Conservation (phyloP, 345 rosid genomes). For the Rhizophora apiculata region DNA sequence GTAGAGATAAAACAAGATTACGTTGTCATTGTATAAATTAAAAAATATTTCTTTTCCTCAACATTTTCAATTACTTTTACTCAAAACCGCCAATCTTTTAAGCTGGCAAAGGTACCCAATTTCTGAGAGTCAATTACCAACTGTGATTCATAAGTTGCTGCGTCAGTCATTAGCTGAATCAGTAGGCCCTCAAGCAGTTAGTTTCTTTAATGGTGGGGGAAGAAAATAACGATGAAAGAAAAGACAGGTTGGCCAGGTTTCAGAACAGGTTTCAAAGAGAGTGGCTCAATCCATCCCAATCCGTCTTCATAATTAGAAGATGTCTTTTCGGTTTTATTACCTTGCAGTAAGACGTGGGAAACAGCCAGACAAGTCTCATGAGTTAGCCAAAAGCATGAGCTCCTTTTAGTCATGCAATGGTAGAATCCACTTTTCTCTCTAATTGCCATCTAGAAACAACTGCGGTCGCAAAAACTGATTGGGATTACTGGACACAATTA, state of each 20-base stretch:
- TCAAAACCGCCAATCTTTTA: too few species aligned
- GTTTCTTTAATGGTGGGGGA: too few species aligned
- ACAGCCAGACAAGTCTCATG: slow-evolving; percentile 13
- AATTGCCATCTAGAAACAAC: not conserved
- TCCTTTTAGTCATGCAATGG: not conserved
- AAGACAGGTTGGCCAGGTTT: slow-evolving; percentile 11
- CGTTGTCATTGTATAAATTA: too few species aligned
- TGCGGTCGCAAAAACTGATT: not conserved
- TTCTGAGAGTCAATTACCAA: too few species aligned
- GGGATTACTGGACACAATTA: too few species aligned
- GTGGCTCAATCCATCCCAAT: not conserved
- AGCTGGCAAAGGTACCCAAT: too few species aligned
- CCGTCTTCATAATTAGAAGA: not conserved
- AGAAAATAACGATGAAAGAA: not conserved
- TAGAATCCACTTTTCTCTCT: slow-evolving; percentile 19
- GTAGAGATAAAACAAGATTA: too few species aligned
- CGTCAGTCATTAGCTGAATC: too few species aligned
- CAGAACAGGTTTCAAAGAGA: not conserved
- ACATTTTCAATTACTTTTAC: too few species aligned
- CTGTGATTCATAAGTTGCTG: too few species aligned
- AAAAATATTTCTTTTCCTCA: too few species aligned
- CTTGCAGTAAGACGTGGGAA: not conserved
- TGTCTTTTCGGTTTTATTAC: not conserved
- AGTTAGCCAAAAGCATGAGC: slow-evolving; percentile 2
- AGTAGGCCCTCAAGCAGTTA: too few species aligned